A percentile compares a stretch with the other conserved stretches of the same genome.
phyloP scores from a whole-genome alignment of 1,284 basidiomycete genomes.

The Cryptococcus maquisensis region DNA sequence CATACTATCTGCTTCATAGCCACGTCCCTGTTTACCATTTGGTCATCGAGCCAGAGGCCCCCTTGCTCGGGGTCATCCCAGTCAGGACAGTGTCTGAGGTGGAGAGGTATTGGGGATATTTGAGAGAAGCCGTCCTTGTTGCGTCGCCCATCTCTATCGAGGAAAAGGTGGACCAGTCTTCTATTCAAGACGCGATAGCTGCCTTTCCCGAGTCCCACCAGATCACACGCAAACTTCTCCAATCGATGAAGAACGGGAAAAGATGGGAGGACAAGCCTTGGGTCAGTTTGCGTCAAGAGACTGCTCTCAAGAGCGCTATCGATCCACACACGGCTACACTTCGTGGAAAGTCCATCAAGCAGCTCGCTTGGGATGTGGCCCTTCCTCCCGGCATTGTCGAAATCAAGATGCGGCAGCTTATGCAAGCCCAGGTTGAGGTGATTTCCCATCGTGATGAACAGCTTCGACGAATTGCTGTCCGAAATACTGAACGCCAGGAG shows the following conservation, averaged over 20 bases:
- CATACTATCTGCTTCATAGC: constrained; percentile 36
- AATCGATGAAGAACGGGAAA: constrained; percentile 11
- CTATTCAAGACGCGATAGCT: not conserved
- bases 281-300: constrained; percentile 24
- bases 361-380: constrained; percentile 32
- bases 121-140: constrained; percentile 15
- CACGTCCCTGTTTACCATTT: constrained; percentile 39
- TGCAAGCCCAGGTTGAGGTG: constrained; percentile 5
- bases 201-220: not conserved
- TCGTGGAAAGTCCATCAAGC: constrained; percentile 13
- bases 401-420: constrained; percentile 12
- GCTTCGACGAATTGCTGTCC: constrained; percentile 1
- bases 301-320: constrained; percentile 24
- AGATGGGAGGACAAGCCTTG: constrained; percentile 28
- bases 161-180: not conserved
- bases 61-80: constrained; percentile 28
- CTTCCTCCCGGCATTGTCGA: constrained; percentile 20
- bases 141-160: not conserved
- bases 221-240: not conserved
- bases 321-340: constrained; percentile 10
- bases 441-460: constrained; percentile 2
- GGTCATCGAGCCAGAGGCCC: constrained; percentile 11
- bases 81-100: constrained; percentile 17
- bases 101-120: constrained; percentile 20
- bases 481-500: constrained; percentile 9